Evolutionary conservation across 805 yeast genomes (phyloP).

Genomic region (Schwanniomyces vanrijiae): DNA sequence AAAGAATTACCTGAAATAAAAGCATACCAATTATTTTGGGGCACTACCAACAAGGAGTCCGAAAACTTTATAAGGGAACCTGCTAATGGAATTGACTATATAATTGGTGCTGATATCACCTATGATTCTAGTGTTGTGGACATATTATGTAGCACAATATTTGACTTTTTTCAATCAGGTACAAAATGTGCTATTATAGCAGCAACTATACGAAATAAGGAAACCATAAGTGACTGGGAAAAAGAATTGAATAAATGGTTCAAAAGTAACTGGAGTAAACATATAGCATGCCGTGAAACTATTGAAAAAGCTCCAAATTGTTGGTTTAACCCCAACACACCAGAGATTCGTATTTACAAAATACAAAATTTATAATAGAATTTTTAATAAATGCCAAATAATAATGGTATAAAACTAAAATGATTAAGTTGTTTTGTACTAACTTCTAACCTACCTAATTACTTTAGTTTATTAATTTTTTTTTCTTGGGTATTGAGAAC

Average conservation of each 20-base stretch:
- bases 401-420: too few species aligned
- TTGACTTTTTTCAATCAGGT: conserved; percentile 29
- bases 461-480: too few species aligned
- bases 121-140: conserved; percentile 68
- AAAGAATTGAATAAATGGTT: conserved; percentile 17
- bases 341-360: conserved; percentile 25
- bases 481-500: too few species aligned
- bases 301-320: conserved; percentile 10
- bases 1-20: conserved; percentile 6
- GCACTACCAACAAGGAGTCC: conserved; percentile 39
- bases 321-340: conserved; percentile 25
- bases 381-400: too few species aligned
- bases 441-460: too few species aligned
- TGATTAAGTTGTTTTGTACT: too few species aligned
- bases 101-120: conserved; percentile 87
- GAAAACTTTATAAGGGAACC: conserved; percentile 32
- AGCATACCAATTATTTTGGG: conserved; percentile 52
- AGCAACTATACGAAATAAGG: conserved; percentile 69
- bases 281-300: conserved; percentile 3
- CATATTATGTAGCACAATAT: conserved; percentile 49
- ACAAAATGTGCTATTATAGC: conserved; percentile 50
- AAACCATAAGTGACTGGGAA: conserved; percentile 37
- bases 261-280: conserved; percentile 20
- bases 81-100: conserved; percentile 39
- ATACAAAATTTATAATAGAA: too few species aligned